These are phyloP conservation scores for Phyllosticta capitalensis DNA, from an alignment of 2,329 filamentous ascomycete species.

Conservation along the genomic window DNA sequence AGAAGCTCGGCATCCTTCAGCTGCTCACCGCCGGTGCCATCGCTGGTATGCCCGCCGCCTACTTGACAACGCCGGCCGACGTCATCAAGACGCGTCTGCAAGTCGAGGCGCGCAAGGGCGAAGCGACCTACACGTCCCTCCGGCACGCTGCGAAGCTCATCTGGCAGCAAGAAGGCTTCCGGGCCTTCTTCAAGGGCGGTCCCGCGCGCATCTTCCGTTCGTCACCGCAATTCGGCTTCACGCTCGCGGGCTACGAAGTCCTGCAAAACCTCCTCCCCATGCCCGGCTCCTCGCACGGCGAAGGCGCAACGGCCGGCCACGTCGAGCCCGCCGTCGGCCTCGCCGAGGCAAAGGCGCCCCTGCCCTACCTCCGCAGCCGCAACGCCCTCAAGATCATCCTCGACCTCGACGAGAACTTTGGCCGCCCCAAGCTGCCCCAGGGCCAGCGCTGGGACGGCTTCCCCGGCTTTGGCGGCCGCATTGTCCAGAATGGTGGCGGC, in stretches of 20 bases:
- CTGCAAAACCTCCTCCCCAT: constrained; percentile 72
- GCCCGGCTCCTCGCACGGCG: constrained; percentile 49
- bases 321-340: constrained; percentile 55
- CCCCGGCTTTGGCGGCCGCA: constrained; percentile 26
- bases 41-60: constrained; percentile 49
- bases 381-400: constrained; percentile 95
- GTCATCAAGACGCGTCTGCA: constrained; percentile 99
- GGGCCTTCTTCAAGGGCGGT: constrained; percentile 96
- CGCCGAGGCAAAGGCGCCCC: constrained; percentile 52
- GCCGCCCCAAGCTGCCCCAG: constrained; percentile 53
- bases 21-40: constrained; percentile 92
- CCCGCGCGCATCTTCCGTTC: constrained; percentile 91
- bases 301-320: constrained; percentile 46
- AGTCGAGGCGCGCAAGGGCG: constrained; percentile 93
- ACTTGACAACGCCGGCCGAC: constrained; percentile 93
- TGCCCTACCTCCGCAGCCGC: constrained; percentile 63
- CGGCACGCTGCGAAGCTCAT: constrained; percentile 79
- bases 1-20: constrained; percentile 84
- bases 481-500: constrained; percentile 14
- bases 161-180: constrained; percentile 83
- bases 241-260: constrained; percentile 88
- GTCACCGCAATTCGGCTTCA: constrained; percentile 96
- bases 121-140: constrained; percentile 76
- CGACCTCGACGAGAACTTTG: constrained; percentile 90
- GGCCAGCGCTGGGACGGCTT: constrained; percentile 26